A percentile compares a stretch with the other conserved stretches of the same genome.
Conservation (phyloP, 2,329 filamentous ascomycete species). For the Allantophomopsis cytisporea region DNA sequence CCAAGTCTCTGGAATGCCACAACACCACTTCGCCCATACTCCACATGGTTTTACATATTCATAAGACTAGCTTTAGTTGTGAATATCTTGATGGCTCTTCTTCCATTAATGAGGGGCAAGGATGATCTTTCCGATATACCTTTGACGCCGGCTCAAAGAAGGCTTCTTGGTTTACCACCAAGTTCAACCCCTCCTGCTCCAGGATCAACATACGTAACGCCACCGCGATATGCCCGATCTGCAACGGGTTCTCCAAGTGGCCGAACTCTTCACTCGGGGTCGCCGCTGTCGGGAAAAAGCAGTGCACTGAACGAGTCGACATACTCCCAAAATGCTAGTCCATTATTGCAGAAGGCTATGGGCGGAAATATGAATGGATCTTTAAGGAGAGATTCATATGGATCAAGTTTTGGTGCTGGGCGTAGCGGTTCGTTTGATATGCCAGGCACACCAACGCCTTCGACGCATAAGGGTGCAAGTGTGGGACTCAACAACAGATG, state of each 20-base stretch:
- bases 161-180: constrained; percentile 68
- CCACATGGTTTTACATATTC: constrained; percentile 23
- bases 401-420: constrained; percentile 35
- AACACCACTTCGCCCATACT: constrained; percentile 11
- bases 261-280: constrained; percentile 30
- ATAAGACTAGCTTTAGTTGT: constrained; percentile 45
- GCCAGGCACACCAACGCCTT: constrained; percentile 53
- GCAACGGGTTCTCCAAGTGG: constrained; percentile 50
- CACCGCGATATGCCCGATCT: constrained; percentile 73
- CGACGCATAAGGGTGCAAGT: constrained; percentile 51
- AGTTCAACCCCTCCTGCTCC: constrained; percentile 49
- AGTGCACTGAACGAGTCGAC: constrained; percentile 34
- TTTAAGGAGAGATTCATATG: constrained; percentile 46
- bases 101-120: constrained; percentile 56
- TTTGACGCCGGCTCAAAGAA: constrained; percentile 77
- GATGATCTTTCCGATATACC: constrained; percentile 83
- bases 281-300: constrained; percentile 41
- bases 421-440: constrained; percentile 12
- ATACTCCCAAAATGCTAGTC: constrained; percentile 37
- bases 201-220: constrained; percentile 64
- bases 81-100: constrained; percentile 59
- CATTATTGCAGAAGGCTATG: constrained; percentile 56
- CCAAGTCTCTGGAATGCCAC: constrained; percentile 11
- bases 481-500: constrained; percentile 84
- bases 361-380: constrained; percentile 27